Evolutionary conservation across 2,329 filamentous ascomycete species (phyloP).

Genomic region (Pseudocercospora fuligena): DNA sequence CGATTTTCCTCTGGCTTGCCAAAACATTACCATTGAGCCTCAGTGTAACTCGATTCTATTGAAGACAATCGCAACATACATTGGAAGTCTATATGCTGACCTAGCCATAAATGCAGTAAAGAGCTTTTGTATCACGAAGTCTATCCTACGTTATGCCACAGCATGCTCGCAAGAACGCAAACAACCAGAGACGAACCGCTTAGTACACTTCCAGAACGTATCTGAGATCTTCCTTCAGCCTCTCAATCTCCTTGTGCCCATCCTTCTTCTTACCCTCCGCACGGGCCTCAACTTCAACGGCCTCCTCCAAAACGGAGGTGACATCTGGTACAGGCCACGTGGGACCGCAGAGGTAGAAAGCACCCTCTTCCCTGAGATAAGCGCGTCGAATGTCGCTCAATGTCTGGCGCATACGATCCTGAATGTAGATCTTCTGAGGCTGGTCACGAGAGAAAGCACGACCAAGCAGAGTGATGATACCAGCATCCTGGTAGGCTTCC

Average conservation of each 20-base stretch:
- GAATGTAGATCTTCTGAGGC: constrained; percentile 98
- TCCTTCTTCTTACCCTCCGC: constrained; percentile 44
- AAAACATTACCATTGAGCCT: too few species aligned
- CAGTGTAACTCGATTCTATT: too few species aligned
- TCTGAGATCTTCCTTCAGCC: constrained; percentile 89
- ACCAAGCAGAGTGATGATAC: constrained; percentile 91
- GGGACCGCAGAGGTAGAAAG: constrained; percentile 96
- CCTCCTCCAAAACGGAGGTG: constrained; percentile 90
- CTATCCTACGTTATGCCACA: neutral
- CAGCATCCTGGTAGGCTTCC: constrained; percentile 96
- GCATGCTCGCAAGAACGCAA: neutral
- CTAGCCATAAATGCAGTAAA: too few species aligned
- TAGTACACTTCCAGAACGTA: constrained; percentile 98
- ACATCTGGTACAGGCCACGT: constrained; percentile 99
- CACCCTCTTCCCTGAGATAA: constrained; percentile 84
- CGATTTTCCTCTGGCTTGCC: neutral
- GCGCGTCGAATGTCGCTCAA: constrained; percentile 80
- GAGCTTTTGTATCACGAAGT: neutral
- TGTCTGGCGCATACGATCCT: constrained; percentile 94
- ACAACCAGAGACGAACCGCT: neutral
- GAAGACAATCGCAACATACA: too few species aligned
- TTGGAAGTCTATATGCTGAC: too few species aligned
- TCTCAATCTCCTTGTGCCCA: constrained; percentile 81
- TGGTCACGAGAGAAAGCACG: constrained; percentile 96
- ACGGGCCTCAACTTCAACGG: constrained; percentile 77